Base-by-base conservation (phyloP, 345 rosid genomes). In the Schrenkiella parvula region DNA sequence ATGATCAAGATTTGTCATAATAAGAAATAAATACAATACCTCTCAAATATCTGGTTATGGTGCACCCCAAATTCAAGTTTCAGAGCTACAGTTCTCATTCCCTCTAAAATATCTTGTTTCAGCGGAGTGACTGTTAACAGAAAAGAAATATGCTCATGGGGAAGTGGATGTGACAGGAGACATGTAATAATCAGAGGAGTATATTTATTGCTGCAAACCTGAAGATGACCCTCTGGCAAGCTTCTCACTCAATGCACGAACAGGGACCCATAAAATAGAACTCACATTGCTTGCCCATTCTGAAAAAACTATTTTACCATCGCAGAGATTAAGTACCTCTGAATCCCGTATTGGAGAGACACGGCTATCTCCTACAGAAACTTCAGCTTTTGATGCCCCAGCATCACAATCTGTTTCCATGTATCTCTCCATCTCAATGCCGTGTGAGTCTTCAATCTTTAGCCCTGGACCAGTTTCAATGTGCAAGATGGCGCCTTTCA, bases 401-500 rank as follows among this genome's bases (percentile, higher is more conserved):
- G 73, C 76, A 59, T 43, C 69, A 63, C 75, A 61, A 42, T 80
- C 74, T 52, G 22, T 70, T 64, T 78, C 78, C 51, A 25, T 71
- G 72, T 78, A 82, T 65, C 78, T 86, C 78, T 91, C 93, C 87
- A 91, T 95, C 84, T 95, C 99, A 82, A 95, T 87, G 66, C 76
- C 84, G 83, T 78, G 83, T 1, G 84, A 84, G 63, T 85, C 90
- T 75, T 88, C 97, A 55, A 89, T 88, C 79, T 78, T 85, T 84
- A 95, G 85, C 47, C 97, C 99, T 52, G 97, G 99, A 75, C 98
- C 97, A 75, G 99, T 84, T 71, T 95, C 98, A 77, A 95, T 86
- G 77, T 89, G 88, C 89, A 91, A 81, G 70, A 88, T 74, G 47
- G 97, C 96, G 57, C 88, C 96, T 77, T 85, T 87, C 43, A 95